These are phyloP conservation scores for Capronia coronata DNA, from an alignment of 2,329 filamentous ascomycete species.

Conservation along the genomic window DNA sequence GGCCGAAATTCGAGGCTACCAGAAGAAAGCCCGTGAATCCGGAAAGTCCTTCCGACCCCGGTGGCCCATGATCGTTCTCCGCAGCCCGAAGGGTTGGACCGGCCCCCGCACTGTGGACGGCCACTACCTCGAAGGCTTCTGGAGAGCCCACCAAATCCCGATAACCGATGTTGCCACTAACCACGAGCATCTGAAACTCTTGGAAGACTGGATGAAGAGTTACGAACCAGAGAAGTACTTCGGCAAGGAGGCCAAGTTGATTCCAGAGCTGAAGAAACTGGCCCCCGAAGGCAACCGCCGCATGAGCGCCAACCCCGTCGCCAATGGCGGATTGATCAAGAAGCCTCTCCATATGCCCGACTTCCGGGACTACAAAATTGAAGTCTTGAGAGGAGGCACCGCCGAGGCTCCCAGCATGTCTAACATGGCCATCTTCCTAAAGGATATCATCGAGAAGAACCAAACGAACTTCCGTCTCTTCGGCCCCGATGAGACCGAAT, in stretches of 20 bases:
- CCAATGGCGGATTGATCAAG: conserved; percentile 62
- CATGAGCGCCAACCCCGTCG: conserved; percentile 71
- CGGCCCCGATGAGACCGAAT: conserved; percentile 74
- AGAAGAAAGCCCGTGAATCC: conserved; percentile 64
- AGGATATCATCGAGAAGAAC: conserved; percentile 61
- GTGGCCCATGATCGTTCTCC: conserved; percentile 74
- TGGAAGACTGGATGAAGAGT: conserved; percentile 71
- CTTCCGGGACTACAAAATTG: conserved; percentile 61
- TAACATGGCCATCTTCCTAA: conserved; percentile 61
- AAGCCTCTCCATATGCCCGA: conserved; percentile 64
- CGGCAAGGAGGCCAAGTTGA: conserved; percentile 56
- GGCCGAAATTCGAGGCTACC: conserved; percentile 59
- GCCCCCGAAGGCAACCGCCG: conserved; percentile 59
- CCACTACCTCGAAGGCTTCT: conserved; percentile 68
- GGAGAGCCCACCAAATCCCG: conserved; percentile 71
- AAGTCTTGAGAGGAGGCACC: conserved; percentile 55
- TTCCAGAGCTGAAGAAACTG: conserved; percentile 56
- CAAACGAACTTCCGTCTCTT: conserved; percentile 65
- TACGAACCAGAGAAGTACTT: conserved; percentile 71
- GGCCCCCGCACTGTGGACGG: conserved; percentile 64
- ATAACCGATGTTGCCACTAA: conserved; percentile 64
- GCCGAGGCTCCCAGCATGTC: conserved; percentile 58
- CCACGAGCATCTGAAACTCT: conserved; percentile 56
- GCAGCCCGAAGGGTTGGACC: conserved; percentile 75
- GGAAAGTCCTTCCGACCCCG: conserved; percentile 62